A percentile compares a stretch with the other conserved stretches of the same genome.
phyloP scores from a whole-genome alignment of 169 alveolate species.

The Plasmodium ovale region DNA sequence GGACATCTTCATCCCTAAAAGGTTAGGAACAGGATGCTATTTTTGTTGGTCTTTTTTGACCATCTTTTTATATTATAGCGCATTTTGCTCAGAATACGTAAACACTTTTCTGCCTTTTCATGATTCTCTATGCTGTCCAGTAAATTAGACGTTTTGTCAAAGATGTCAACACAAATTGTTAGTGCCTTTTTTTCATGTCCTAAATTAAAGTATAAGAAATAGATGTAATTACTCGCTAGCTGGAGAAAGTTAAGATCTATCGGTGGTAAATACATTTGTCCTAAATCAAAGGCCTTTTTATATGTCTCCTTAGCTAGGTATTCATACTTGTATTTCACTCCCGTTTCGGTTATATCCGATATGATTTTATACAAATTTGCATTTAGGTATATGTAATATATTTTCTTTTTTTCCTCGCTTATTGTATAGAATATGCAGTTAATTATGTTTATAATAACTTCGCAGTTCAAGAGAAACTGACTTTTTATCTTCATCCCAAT shows the following conservation, averaged over 20 bases:
- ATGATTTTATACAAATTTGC: conserved; percentile 56
- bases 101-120: conserved; percentile 33
- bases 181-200: conserved; percentile 56
- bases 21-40: conserved; percentile 35
- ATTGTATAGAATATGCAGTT: conserved; percentile 46
- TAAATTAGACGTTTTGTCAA: conserved; percentile 27
- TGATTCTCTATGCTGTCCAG: conserved; percentile 21
- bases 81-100: conserved; percentile 43
- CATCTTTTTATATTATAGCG: conserved; percentile 54
- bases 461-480: conserved; percentile 40
- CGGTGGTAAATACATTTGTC: conserved; percentile 15
- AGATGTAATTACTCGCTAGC: conserved; percentile 46
- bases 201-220: conserved; percentile 47
- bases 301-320: conserved; percentile 62
- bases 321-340: conserved; percentile 72
- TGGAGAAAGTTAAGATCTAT: conserved; percentile 35
- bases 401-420: conserved; percentile 20
- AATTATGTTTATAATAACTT: conserved; percentile 42
- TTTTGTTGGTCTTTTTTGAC: conserved; percentile 53
- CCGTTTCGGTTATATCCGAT: conserved; percentile 68
- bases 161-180: conserved; percentile 15
- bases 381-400: conserved; percentile 34
- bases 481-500: conserved; percentile 35
- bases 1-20: too few species aligned
- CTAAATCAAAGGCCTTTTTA: conserved; percentile 42